These are phyloP conservation scores for Podospora pseudocomata DNA, from an alignment of 495 filamentous ascomycete species.

Conservation along the genomic window DNA sequence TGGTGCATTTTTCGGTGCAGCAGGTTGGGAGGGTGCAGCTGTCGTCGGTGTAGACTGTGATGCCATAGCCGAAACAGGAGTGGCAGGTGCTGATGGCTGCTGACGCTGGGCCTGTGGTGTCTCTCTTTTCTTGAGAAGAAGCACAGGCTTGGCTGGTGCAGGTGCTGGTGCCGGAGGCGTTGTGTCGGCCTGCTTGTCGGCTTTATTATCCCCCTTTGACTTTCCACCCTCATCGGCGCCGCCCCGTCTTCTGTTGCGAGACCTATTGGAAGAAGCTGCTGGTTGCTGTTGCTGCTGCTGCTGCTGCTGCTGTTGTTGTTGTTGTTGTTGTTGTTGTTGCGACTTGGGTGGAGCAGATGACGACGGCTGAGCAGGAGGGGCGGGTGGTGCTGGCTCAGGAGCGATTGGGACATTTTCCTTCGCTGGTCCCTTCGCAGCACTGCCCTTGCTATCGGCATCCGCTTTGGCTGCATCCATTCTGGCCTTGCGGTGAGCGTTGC, in stretches of 20 bases:
- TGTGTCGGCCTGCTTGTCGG: constrained; percentile 14
- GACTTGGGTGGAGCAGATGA: constrained; percentile 20
- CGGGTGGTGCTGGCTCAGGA: constrained; percentile 26
- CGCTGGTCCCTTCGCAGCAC: constrained; percentile 36
- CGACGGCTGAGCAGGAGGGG: constrained; percentile 25
- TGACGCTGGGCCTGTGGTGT: constrained; percentile 22
- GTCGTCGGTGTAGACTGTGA: constrained; percentile 12
- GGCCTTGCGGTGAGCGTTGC: constrained; percentile 53
- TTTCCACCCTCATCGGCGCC: constrained; percentile 25
- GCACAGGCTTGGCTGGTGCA: constrained; percentile 32
- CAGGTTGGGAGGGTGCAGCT: constrained; percentile 28
- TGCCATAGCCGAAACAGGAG: constrained; percentile 28
- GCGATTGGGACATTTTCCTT: constrained; percentile 25
- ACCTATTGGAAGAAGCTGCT: constrained; percentile 28
- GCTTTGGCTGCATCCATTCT: constrained; percentile 52
- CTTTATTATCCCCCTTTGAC: constrained; percentile 20
- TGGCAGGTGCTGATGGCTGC: constrained; percentile 17
- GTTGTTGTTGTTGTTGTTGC: background rate
- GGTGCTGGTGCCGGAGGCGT: constrained; percentile 11
- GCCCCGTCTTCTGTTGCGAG: constrained; percentile 27
- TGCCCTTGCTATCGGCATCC: constrained; percentile 42
- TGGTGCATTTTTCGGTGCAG: constrained; percentile 32
- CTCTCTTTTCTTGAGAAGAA: constrained; percentile 41
- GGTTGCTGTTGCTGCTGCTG: background rate
- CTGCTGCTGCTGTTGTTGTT: too few species aligned